Percentiles rank a stretch among this genome's conserved stretches.
Evolutionary conservation across 768 basidiomycete genomes (phyloP).

Genomic region (Phanerochaete sordida): DNA sequence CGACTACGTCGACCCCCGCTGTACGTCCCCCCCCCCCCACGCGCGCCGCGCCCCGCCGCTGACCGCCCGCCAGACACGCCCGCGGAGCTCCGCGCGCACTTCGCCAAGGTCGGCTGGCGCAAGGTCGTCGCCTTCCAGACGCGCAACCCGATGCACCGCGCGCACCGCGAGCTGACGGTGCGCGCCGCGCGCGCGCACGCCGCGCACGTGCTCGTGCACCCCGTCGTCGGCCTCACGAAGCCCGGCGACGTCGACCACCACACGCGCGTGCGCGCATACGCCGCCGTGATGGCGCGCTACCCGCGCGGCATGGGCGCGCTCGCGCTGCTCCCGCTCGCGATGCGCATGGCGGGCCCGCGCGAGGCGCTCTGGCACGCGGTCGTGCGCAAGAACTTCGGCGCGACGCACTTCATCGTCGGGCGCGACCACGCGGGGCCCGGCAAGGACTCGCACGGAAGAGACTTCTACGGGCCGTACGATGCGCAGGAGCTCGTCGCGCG

Average conservation of each 20-base stretch:
- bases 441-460: slow-evolving; percentile 94
- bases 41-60: not conserved
- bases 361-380: slow-evolving; percentile 99
- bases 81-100: slow-evolving; percentile 88
- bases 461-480: slow-evolving; percentile 97
- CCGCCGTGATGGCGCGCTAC: slow-evolving; percentile 97
- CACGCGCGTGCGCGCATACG: slow-evolving; percentile 95
- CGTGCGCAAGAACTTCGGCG: slow-evolving; percentile 98
- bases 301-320: slow-evolving; percentile 99
- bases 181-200: slow-evolving; percentile 92
- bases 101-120: slow-evolving; percentile 94
- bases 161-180: slow-evolving; percentile 95
- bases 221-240: slow-evolving; percentile 97
- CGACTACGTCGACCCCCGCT: not conserved
- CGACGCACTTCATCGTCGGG: slow-evolving; percentile 96
- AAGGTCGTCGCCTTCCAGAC: slow-evolving; percentile 99
- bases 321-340: slow-evolving; percentile 93
- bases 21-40: too few species aligned
- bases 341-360: slow-evolving; percentile 98
- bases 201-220: slow-evolving; percentile 97
- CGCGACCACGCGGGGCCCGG: slow-evolving; percentile 95
- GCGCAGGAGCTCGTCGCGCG: slow-evolving; percentile 90
- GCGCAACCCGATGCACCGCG: slow-evolving; percentile 98
- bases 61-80: slow-evolving; percentile 66
- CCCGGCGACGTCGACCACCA: slow-evolving; percentile 92